Base-by-base conservation (phyloP, 1,284 basidiomycete genomes). In the Phaffia rhodozyma region DNA sequence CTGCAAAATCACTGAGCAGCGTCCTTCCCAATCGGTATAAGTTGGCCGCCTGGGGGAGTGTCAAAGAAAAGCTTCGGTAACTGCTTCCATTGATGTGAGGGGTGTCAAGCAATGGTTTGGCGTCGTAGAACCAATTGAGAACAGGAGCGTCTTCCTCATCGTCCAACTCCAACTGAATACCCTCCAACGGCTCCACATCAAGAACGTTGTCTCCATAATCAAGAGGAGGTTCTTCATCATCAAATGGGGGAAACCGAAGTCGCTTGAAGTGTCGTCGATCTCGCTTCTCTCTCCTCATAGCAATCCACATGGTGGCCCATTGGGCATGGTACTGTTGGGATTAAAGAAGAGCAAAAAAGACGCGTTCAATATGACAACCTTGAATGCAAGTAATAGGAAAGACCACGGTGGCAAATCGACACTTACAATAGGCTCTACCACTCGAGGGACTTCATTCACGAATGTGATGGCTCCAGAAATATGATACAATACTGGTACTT, bases 391-490 rank as follows among this genome's bases (percentile, higher is more conserved):
- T 6, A 25, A 25, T 48, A 25, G 18, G 7, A 27, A 48, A 7
- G 2, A 32, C 18, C 55, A 13, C 11, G 23, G 51, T 21, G n/a
- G 59, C 18, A n/a, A n/a, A 51, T n/a, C n/a, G 32, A 25, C 50
- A 68, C 71, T 68, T 54, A 72, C 71, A 25, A 99, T 84, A 5
- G 96, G 96, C 74, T 97, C 93, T 66, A 98, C 89, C 68, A 98
- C 86, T 56, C 90, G 86, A 58, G 96, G 96, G 51, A 97, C 87
- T 76, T 98, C 92, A 78, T 98, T 98, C 71, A 99, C 93, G 72
- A 99, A 98, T 1, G 96, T 98, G 76, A 99, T 98, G 58, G 96
- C 96, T 70, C 96, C 96, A n/a, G 96, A 97, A 72, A 99, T 93
- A 73, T 97, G 93, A 77, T 97, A 97, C 65, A 97, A 81, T 25